phyloP scores from a whole-genome alignment of 495 filamentous ascomycete species.

The Talaromyces liani region DNA sequence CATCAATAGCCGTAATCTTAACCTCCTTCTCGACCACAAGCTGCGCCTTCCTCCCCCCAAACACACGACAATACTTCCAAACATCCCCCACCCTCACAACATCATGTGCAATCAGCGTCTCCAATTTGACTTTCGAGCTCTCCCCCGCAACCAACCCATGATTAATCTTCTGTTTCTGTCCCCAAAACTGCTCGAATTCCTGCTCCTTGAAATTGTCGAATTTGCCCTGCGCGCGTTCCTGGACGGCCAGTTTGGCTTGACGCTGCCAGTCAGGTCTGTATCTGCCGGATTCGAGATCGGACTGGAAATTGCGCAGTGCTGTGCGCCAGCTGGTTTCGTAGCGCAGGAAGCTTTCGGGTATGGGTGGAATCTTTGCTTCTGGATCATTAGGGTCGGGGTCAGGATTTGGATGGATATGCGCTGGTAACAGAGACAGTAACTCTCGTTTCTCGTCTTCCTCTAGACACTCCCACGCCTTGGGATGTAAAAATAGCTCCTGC shows the following conservation, averaged over 20 bases:
- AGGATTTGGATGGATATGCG: slow-evolving; percentile 29
- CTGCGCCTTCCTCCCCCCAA: slow-evolving; percentile 17
- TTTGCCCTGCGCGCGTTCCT: slow-evolving; percentile 54
- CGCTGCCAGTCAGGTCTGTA: slow-evolving; percentile 60
- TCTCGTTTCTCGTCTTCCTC: slow-evolving; percentile 46
- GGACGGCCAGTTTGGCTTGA: slow-evolving; percentile 55
- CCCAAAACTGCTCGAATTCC: slow-evolving; percentile 66
- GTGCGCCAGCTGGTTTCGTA: slow-evolving; percentile 46
- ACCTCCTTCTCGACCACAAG: slow-evolving; percentile 43
- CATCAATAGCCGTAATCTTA: slow-evolving; percentile 32
- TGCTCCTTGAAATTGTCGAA: slow-evolving; percentile 63
- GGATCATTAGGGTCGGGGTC: slow-evolving; percentile 23
- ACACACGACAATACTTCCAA: slow-evolving; percentile 34
- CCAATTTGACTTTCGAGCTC: slow-evolving; percentile 40
- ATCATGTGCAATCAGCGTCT: slow-evolving; percentile 35
- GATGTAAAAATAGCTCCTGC: slow-evolving; percentile 49
- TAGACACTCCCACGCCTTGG: slow-evolving; percentile 51
- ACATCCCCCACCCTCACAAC: slow-evolving; percentile 45
- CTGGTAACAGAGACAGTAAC: slow-evolving; percentile 50
- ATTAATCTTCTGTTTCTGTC: slow-evolving; percentile 47
- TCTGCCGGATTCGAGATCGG: slow-evolving; percentile 53
- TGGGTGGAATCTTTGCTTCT: slow-evolving; percentile 27
- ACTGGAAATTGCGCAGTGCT: slow-evolving; percentile 45
- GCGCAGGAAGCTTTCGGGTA: slow-evolving; percentile 37
- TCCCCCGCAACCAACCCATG: slow-evolving; percentile 36